A percentile compares a stretch with the other conserved stretches of the same genome.
These are phyloP conservation scores for Hymenoscyphus infarciens DNA, from an alignment of 2,329 filamentous ascomycete genomes.

Conservation along the genomic window DNA sequence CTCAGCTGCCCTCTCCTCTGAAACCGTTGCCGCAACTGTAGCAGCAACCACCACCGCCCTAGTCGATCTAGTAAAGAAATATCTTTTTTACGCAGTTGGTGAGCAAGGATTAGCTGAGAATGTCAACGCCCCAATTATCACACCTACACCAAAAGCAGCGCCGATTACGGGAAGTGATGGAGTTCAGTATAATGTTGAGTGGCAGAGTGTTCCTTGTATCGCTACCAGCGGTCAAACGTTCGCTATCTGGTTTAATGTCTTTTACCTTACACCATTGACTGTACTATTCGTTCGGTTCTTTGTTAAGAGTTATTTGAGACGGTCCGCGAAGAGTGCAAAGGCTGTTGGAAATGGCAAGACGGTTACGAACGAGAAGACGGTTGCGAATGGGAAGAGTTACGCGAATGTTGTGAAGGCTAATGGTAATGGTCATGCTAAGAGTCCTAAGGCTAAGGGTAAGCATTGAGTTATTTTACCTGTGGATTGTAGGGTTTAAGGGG, in stretches of 20 bases:
- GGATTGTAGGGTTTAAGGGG: background rate
- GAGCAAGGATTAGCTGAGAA: slow-evolving; percentile 65
- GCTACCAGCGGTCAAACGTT: slow-evolving; percentile 68
- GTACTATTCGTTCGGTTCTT: slow-evolving; percentile 67
- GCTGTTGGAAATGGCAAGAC: background rate
- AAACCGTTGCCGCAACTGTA: slow-evolving; percentile 41
- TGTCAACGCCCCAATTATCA: slow-evolving; percentile 35
- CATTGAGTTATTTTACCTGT: background rate
- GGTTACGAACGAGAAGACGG: background rate
- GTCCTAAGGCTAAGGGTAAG: slow-evolving; percentile 1
- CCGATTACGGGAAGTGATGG: slow-evolving; percentile 7
- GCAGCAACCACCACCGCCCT: slow-evolving; percentile 43
- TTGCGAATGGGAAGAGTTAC: background rate
- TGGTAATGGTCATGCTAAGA: background rate
- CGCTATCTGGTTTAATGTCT: slow-evolving; percentile 63
- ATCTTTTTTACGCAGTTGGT: slow-evolving; percentile 60
- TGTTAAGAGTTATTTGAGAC: slow-evolving; percentile 55
- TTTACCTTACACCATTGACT: slow-evolving; percentile 66
- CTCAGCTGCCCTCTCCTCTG: slow-evolving; percentile 41
- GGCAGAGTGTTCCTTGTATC: slow-evolving; percentile 58
- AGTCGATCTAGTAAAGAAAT: slow-evolving; percentile 56
- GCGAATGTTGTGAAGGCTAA: background rate
- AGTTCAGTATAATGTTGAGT: slow-evolving; percentile 33
- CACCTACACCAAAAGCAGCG: slow-evolving; percentile 9
- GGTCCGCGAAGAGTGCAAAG: background rate